Evolutionary conservation across 2,329 filamentous ascomycete species (phyloP).

Genomic region (Trichoderma sp.): DNA sequence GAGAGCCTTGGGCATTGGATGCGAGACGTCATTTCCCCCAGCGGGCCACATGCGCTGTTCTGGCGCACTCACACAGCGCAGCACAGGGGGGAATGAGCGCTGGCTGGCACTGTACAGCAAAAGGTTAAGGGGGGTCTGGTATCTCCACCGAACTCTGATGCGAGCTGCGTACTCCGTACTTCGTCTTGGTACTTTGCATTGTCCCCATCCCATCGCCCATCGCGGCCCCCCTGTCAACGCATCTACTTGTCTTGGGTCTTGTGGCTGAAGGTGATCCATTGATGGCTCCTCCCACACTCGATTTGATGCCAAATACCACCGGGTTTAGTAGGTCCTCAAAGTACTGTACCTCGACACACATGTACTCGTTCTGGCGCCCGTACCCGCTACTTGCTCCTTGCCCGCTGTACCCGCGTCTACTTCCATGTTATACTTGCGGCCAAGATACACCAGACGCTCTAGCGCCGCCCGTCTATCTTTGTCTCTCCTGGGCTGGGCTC

Average conservation of each 20-base stretch:
- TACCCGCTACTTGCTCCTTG: not conserved
- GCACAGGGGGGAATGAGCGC: not conserved
- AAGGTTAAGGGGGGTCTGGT: not conserved
- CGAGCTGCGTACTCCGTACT: not conserved
- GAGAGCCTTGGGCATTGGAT: not conserved
- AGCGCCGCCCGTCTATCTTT: not conserved
- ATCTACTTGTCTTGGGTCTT: not conserved
- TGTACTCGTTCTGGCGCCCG: not conserved
- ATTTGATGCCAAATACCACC: not conserved
- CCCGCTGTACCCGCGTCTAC: not conserved
- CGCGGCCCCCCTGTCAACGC: not conserved
- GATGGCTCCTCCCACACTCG: not conserved
- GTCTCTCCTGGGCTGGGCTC: not conserved
- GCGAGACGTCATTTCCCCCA: not conserved
- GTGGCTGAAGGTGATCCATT: not conserved
- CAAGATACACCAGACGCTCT: not conserved
- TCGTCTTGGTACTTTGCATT: not conserved
- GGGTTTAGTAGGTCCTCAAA: not conserved
- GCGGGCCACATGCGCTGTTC: not conserved
- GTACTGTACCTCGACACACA: not conserved
- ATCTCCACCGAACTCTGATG: not conserved
- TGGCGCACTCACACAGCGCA: not conserved
- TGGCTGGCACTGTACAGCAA: not conserved
- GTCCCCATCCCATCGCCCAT: not conserved
- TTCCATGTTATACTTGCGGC: not conserved